These are phyloP conservation scores for Kappamyces sp. DNA, from an alignment of 192 early-diverging fungal genomes.

Conservation along the genomic window DNA sequence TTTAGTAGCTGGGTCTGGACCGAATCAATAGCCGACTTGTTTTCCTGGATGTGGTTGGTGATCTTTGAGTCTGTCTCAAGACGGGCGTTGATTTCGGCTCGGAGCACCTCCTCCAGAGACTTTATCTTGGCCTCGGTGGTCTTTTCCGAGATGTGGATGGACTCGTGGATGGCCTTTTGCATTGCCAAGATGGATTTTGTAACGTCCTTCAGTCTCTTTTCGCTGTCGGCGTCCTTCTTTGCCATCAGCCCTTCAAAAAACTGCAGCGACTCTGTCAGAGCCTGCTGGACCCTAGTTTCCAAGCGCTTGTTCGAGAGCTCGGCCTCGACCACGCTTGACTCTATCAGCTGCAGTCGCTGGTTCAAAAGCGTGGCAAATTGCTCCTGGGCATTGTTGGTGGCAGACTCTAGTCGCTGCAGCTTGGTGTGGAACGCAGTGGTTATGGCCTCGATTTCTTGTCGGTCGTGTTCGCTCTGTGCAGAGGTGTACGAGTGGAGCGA, in stretches of 20 bases:
- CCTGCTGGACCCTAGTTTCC: background rate
- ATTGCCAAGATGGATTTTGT: slow-evolving; percentile 1
- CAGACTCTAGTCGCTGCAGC: background rate
- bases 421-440: slow-evolving; percentile 7
- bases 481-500: slow-evolving; percentile 1
- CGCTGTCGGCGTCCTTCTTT: slow-evolving; percentile 1
- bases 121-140: slow-evolving; percentile 4
- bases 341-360: slow-evolving; percentile 9
- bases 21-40: background rate
- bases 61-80: slow-evolving; percentile 4
- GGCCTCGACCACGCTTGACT: background rate
- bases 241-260: background rate
- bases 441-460: slow-evolving; percentile 9
- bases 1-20: slow-evolving; percentile 5
- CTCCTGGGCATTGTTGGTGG: slow-evolving; percentile 6
- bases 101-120: slow-evolving; percentile 10
- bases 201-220: slow-evolving; percentile 7
- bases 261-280: background rate
- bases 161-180: slow-evolving; percentile 10
- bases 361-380: slow-evolving; percentile 1
- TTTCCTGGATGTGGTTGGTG: background rate
- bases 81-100: slow-evolving; percentile 11
- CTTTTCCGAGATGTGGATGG: slow-evolving; percentile 11
- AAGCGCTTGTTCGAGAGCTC: slow-evolving; percentile 6
- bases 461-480: slow-evolving; percentile 3